Evolutionary conservation across 805 yeast species (phyloP), one percentile per base, ranked within the genome.

Genomic region (Barnettozyma sp.): DNA sequence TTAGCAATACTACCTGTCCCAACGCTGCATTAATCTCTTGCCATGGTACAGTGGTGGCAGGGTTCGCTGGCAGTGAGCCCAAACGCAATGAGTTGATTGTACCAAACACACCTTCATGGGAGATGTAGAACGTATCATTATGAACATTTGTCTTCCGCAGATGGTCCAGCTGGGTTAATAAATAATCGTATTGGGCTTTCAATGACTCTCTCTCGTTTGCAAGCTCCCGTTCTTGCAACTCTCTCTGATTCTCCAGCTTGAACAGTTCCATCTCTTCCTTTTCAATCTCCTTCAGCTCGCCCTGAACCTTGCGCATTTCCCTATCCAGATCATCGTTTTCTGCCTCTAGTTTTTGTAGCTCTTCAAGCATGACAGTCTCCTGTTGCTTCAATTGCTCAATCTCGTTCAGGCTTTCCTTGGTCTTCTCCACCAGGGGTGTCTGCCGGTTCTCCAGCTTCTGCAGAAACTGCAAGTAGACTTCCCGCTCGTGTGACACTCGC

Each of bases 11-110:
- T 2, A 88, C 62, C 46, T 88, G 95, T 0, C 97, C 97, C 48
- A 88, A 60, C 0, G 94, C 96, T 2, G 94, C 92, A 53, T 87
- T 88, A 28, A 86, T 79, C 49, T 88, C 97, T 36, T 84, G 75
- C 94, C 95, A 86, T 2, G 94, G 81, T 0, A 88, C 83, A 25
- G 9, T 24, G 9, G 27, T 14, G 27, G 27, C 17, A 3, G 41
- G 68, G 71, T 35, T 58, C 7, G 67, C 71, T 26, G 71, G 74
- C 32, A 75, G 56, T 11, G 76, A 65, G 0, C 97, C 97, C n/a
- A 90, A 55, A 38, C 95, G 60, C 18, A 85, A 65, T 0, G 88
- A 90, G 58, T 88, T 88, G 22, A 88, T 90, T 1, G 92, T 80
- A 0, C 94, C 96, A 59, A 83, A 85, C 22, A 74, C 73, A 5